Evolutionary conservation across 257 asterid species (phyloP), one percentile per base, ranked within the genome.

Genomic region (Rhazya stricta): DNA sequence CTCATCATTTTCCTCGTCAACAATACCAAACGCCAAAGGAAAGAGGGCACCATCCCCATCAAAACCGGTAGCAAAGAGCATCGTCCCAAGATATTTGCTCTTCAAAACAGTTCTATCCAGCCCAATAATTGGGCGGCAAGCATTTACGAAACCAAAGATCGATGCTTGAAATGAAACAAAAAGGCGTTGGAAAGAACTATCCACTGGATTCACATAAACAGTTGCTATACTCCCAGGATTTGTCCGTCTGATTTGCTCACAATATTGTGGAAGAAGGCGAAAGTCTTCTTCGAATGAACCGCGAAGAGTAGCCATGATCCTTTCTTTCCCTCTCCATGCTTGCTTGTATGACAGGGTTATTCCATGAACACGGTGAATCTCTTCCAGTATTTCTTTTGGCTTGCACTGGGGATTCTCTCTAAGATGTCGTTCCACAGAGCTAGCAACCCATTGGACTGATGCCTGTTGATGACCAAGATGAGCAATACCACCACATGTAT

Each of bases 401-500:
- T 89, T 86, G 86, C 76, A 84, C 32, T 88, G 83, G 6, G 96
- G 94, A 71, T 90, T 89, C 73, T 90, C 94, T 77, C 79, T 75
- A 6, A 90, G 90, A 4, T 71, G 84, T 34, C 81, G 82, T 77
- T 87, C 92, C 23, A 90, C 91, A 43, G 94, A 83, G 74, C 76
- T 83, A 43, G 94, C 96, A 65, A 90, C 88, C 96, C 96, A 89
- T 58, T 88, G 90, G 46, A 87, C 94, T 4, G 96, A 90, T 65
- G 96, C 96, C 74, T 90, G 96, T 69, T 86, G 90, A 76, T 89
- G 96, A 61, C 92, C 96, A 48, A 90, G 87, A 81, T 90, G 92
- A 43, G 74, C 81, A 42, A 87, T 88, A 27, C 94, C 94, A 39
- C 84, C 84, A 76, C 92, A 89, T 10, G 83, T 83, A 69, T 90